These are phyloP conservation scores for Amauroascus verrucosus DNA, from an alignment of 2,329 filamentous ascomycete species.

Conservation along the genomic window DNA sequence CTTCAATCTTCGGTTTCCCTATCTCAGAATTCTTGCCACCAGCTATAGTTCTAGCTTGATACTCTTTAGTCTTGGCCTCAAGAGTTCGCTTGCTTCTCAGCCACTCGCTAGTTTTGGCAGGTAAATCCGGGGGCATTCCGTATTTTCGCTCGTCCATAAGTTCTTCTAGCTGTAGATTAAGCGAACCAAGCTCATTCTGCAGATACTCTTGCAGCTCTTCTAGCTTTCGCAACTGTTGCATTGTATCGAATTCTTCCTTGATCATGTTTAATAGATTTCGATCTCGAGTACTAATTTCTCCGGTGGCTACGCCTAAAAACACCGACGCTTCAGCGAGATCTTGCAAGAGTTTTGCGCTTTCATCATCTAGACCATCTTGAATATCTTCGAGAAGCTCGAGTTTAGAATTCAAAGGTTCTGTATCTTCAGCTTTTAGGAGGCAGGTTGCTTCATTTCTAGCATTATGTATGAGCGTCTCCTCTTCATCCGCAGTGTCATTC, in stretches of 20 bases:
- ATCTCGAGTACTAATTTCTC: constrained; percentile 43
- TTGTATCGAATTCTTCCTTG: constrained; percentile 40
- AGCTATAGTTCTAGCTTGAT: constrained; percentile 45
- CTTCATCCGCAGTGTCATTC: constrained; percentile 58
- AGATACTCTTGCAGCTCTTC: constrained; percentile 49
- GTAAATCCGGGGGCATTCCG: constrained; percentile 48
- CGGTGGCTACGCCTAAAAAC: constrained; percentile 42
- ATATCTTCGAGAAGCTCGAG: constrained; percentile 44
- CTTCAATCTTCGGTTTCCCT: constrained; percentile 33
- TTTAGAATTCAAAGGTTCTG: constrained; percentile 25
- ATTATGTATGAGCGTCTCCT: constrained; percentile 27
- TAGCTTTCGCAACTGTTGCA: constrained; percentile 49
- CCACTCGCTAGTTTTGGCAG: constrained; percentile 63
- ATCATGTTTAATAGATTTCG: constrained; percentile 48
- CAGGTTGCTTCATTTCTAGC: constrained; percentile 30
- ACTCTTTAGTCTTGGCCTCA: constrained; percentile 56
- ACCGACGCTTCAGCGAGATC: constrained; percentile 47
- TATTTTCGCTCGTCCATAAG: constrained; percentile 35
- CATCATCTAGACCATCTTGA: constrained; percentile 43
- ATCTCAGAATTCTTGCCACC: constrained; percentile 26
- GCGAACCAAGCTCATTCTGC: constrained; percentile 39
- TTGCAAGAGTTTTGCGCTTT: constrained; percentile 48
- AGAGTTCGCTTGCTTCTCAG: constrained; percentile 60
- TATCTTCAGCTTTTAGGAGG: constrained; percentile 23
- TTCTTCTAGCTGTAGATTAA: constrained; percentile 24